phyloP scores from a whole-genome alignment of 176 grass and related monocot species.

The Oryza officinalis region DNA sequence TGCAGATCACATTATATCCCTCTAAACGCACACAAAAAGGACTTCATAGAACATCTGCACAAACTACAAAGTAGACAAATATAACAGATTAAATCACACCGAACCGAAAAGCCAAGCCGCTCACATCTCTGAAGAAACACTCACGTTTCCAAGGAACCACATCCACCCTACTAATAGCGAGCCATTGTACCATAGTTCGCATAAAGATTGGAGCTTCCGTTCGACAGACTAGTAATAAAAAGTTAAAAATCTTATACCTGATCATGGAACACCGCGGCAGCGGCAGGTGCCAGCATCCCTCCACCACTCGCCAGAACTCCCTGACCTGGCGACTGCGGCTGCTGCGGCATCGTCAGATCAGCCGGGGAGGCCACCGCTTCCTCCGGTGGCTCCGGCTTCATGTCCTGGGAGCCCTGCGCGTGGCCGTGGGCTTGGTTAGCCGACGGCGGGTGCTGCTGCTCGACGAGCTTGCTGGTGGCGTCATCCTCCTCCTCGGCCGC shows the following conservation, averaged over 20 bases:
- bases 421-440: constrained; percentile 31
- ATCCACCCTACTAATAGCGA: neutral
- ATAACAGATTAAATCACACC: constrained; percentile 9
- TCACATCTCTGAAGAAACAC: neutral
- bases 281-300: constrained; percentile 1
- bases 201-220: neutral
- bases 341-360: constrained; percentile 25
- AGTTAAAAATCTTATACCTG: constrained; percentile 34
- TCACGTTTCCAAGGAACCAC: neutral
- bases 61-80: neutral
- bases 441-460: constrained; percentile 23
- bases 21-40: neutral
- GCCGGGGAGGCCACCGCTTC: constrained; percentile 15
- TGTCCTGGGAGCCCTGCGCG: constrained; percentile 28
- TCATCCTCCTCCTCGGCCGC: constrained; percentile 82
- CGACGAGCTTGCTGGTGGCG: constrained; percentile 77
- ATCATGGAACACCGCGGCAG: constrained; percentile 55
- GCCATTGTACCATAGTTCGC: neutral
- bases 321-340: neutral
- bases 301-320: constrained; percentile 30
- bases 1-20: constrained; percentile 6
- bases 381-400: constrained; percentile 62
- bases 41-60: neutral
- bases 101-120: neutral
- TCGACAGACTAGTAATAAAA: neutral